These are phyloP conservation scores for Coprinopsis strossmayeri DNA, from an alignment of 768 basidiomycete genomes.

Conservation along the genomic window DNA sequence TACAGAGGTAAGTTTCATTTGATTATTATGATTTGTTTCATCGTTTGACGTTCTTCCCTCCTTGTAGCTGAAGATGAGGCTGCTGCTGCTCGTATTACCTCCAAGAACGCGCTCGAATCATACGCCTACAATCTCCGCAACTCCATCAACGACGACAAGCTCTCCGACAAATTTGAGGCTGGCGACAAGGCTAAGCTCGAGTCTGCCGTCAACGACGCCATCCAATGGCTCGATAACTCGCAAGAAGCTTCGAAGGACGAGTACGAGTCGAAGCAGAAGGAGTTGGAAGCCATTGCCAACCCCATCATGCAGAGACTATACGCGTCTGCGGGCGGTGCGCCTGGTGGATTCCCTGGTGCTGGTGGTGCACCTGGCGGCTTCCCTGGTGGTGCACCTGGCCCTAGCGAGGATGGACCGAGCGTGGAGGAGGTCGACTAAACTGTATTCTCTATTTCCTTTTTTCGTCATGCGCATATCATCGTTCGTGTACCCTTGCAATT, in stretches of 20 bases:
- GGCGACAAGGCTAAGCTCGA: slow-evolving; percentile 84
- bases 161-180: slow-evolving; percentile 81
- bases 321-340: slow-evolving; percentile 59
- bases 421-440: slow-evolving; percentile 86
- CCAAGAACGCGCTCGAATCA: slow-evolving; percentile 93
- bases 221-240: slow-evolving; percentile 79
- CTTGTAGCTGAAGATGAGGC: slow-evolving; percentile 77
- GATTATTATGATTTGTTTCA: slow-evolving; percentile 7
- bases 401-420: slow-evolving; percentile 75
- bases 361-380: slow-evolving; percentile 56
- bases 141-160: slow-evolving; percentile 78
- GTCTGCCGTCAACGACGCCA: slow-evolving; percentile 72
- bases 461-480: slow-evolving; percentile 17
- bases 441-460: slow-evolving; percentile 12
- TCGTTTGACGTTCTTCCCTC: slow-evolving; percentile 7
- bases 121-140: slow-evolving; percentile 95
- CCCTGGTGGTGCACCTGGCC: slow-evolving; percentile 39
- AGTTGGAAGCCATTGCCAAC: slow-evolving; percentile 80
- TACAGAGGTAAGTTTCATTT: slow-evolving; percentile 61
- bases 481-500: too few relatives aligned
- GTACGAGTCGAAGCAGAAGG: slow-evolving; percentile 90
- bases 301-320: slow-evolving; percentile 72
- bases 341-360: slow-evolving; percentile 60
- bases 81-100: slow-evolving; percentile 70
- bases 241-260: slow-evolving; percentile 93